Conservation (phyloP, 805 yeast genomes). For the Metahyphopichia silvanorum region DNA sequence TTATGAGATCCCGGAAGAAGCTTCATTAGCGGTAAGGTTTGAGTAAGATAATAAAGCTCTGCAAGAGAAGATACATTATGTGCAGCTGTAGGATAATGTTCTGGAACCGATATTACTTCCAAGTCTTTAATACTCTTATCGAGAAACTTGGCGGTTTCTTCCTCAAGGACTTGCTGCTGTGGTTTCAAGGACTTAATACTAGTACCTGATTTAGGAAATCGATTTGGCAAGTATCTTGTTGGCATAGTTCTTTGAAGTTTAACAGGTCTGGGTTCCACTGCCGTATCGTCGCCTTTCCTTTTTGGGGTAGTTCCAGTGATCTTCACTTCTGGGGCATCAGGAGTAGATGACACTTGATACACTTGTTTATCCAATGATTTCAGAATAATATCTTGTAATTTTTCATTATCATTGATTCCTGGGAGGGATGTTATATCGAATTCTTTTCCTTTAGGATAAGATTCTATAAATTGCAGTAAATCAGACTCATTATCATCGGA, state of each 20-base stretch:
- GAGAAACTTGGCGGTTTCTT: conserved; percentile 19
- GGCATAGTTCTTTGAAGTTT: conserved; percentile 1
- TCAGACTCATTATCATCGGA: neutral
- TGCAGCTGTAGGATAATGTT: conserved; percentile 37
- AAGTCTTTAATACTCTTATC: conserved; percentile 24
- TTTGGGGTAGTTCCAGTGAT: conserved; percentile 1
- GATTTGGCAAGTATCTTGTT: neutral
- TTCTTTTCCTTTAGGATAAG: too few relatives aligned
- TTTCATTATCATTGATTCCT: conserved; percentile 4
- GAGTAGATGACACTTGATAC: too few relatives aligned
- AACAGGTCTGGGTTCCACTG: neutral
- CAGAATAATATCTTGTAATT: conserved; percentile 2
- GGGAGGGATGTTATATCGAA: conserved; percentile 8
- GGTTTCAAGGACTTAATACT: conserved; percentile 13
- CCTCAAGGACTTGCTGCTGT: conserved; percentile 17
- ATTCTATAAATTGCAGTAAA: too few relatives aligned
- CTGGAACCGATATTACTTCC: conserved; percentile 39
- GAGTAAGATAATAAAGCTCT: conserved; percentile 82
- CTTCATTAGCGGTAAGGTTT: conserved; percentile 80
- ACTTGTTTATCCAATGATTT: conserved; percentile 2
- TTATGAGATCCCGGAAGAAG: conserved; percentile 84
- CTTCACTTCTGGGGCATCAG: too few relatives aligned
- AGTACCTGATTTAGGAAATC: conserved; percentile 6
- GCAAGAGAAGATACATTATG: conserved; percentile 61
- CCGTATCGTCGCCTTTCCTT: neutral